These are phyloP conservation scores for Fraxinus greggii DNA, from an alignment of 305 asterid genomes.

Conservation along the genomic window DNA sequence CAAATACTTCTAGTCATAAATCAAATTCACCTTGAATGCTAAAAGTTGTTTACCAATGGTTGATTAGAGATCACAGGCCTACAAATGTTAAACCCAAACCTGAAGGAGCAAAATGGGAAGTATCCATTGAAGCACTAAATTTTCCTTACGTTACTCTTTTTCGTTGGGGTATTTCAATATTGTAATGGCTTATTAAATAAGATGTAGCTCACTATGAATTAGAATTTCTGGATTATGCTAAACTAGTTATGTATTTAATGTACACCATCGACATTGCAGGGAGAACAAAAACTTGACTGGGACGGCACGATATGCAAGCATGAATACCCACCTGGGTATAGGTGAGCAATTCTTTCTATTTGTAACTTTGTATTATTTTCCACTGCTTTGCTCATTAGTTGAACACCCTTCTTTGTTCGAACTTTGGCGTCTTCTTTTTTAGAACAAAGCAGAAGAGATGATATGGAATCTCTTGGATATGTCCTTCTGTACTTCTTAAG, in stretches of 20 bases:
- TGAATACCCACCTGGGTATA: slow-evolving; percentile 93
- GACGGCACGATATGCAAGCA: slow-evolving; percentile 95
- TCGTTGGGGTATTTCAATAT: neutral
- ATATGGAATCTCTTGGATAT: slow-evolving; percentile 96
- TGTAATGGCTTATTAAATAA: neutral
- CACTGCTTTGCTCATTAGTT: slow-evolving; percentile 12
- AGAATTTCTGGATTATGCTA: slow-evolving; percentile 10
- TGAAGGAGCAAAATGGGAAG: neutral
- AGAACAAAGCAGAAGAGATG: slow-evolving; percentile 99
- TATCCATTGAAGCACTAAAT: neutral
- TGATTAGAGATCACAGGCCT: neutral
- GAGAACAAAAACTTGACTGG: slow-evolving; percentile 98
- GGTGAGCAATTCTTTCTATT: slow-evolving; percentile 48
- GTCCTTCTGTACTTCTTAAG: slow-evolving; percentile 89
- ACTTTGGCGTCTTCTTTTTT: slow-evolving; percentile 20
- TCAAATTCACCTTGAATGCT: neutral
- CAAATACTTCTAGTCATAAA: neutral
- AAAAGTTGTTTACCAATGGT: neutral
- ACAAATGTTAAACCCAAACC: neutral
- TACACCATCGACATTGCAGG: slow-evolving; percentile 37
- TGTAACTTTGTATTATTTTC: slow-evolving; percentile 4
- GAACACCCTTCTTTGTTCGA: slow-evolving; percentile 17
- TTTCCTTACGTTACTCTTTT: neutral
- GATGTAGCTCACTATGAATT: neutral
- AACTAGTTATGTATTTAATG: neutral